Conservation (phyloP, 768 basidiomycete species). For the Trametes villosa region DNA sequence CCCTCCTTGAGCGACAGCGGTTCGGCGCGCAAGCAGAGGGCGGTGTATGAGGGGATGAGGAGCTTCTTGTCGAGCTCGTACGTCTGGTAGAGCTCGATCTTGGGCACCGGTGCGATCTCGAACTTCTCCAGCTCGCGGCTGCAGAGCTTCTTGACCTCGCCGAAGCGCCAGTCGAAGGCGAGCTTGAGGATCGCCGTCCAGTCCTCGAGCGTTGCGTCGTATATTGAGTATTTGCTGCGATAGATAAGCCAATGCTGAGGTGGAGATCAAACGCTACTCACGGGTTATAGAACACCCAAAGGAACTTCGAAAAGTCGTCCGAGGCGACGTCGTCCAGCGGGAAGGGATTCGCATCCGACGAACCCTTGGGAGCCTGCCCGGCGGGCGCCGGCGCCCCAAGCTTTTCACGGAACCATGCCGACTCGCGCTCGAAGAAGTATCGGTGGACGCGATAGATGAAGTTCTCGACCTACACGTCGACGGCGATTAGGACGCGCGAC, state of each 20-base stretch:
- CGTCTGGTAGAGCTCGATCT: constrained; percentile 59
- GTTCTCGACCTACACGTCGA: constrained; percentile 27
- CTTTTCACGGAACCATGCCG: constrained; percentile 29
- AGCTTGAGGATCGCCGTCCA: constrained; percentile 63
- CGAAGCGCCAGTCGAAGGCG: constrained; percentile 58
- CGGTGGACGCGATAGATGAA: constrained; percentile 36
- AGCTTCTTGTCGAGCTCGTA: constrained; percentile 52
- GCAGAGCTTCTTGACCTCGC: constrained; percentile 52
- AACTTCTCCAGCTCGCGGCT: constrained; percentile 56
- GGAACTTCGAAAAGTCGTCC: constrained; percentile 36
- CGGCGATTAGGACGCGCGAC: background rate
- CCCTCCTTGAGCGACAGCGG: constrained; percentile 61
- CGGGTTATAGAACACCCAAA: constrained; percentile 41
- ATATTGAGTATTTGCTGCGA: constrained; percentile 57
- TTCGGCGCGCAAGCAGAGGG: constrained; percentile 53
- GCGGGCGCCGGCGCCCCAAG: constrained; percentile 26
- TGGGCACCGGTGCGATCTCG: constrained; percentile 50
- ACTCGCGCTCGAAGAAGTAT: constrained; percentile 39
- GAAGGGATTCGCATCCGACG: constrained; percentile 36
- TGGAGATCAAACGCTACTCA: constrained; percentile 18
- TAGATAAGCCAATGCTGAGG: background rate
- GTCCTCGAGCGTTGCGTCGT: constrained; percentile 50
- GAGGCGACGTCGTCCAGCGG: constrained; percentile 32
- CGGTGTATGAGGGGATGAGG: constrained; percentile 55
- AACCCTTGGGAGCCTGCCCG: constrained; percentile 32